Base-by-base conservation (phyloP, 352 stramenopile genomes). In the Pythium aphanidermatum region DNA sequence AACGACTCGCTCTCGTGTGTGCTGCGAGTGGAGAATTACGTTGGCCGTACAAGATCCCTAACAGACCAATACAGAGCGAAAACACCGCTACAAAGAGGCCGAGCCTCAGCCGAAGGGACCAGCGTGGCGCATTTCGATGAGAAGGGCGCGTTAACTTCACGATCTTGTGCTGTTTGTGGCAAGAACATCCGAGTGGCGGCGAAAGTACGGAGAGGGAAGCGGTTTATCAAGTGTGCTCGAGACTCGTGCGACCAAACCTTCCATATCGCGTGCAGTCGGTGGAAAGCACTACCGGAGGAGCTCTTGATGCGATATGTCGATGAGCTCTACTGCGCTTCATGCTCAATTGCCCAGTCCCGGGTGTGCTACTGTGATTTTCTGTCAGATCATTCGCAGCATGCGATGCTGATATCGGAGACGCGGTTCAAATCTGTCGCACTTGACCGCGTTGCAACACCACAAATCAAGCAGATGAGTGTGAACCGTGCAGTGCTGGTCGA, bases 301-400 rank as follows among this genome's bases (percentile, higher is more conserved):
- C 42, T 55, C n/a, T 30, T 58, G 16, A 21, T 20, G 14, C 28
- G 28, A 2, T 41, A 57, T 16, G 39, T 58, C 11, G 44, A 41
- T 0, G 42, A 62, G 16, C 87, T 90, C 32, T 63, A 69, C 42
- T 90, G 74, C 42, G 69, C 75, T 8, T 35, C 5, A 0, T 86
- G 73, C 31, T 38, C 71, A 16, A 27, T 65, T 1, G 40, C 46
- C 2, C 21, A 55, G n/a, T 57, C 63, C 4, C 49, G 77, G 10
- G 54, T 63, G 13, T 63, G 68, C 30, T 90, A 81, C 55, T 70
- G 62, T 55, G 77, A 90, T 32, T 90, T 87, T 36, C n/a, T 85
- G n/a, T 66, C 68, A 0, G 54, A 70, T 5, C 58, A 80, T 33
- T n/a, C 19, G 0, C 36, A 68, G 12, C 51, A 83, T 29, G 40